A percentile compares a stretch with the other conserved stretches of the same genome.
These are phyloP conservation scores for Pulveroboletus sp. DNA, from an alignment of 768 basidiomycete genomes.

Conservation along the genomic window DNA sequence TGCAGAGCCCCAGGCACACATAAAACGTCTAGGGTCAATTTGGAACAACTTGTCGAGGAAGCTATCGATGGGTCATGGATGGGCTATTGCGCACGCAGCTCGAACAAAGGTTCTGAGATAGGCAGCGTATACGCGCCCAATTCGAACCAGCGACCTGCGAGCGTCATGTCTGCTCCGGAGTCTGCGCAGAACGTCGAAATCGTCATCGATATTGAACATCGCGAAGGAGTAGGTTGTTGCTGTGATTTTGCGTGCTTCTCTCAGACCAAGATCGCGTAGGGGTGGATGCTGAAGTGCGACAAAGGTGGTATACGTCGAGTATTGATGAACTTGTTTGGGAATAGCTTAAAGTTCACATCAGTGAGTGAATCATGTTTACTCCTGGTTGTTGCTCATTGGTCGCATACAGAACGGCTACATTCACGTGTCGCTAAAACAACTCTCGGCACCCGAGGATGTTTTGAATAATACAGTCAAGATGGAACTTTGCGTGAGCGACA, in stretches of 20 bases:
- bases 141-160: constrained; percentile 41
- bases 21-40: constrained; percentile 49
- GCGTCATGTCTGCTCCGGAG: constrained; percentile 34
- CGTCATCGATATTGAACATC: constrained; percentile 78
- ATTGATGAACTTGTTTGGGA: constrained; percentile 93
- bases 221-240: constrained; percentile 50
- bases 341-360: constrained; percentile 88
- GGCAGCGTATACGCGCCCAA: constrained; percentile 89
- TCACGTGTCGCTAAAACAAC: constrained; percentile 75
- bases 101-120: constrained; percentile 71
- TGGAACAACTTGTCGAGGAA: constrained; percentile 81
- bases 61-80: constrained; percentile 95
- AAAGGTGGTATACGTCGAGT: constrained; percentile 89
- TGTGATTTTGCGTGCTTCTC: not conserved
- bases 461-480: constrained; percentile 62
- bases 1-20: not conserved
- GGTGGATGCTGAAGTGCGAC: constrained; percentile 85
- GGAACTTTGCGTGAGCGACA: constrained; percentile 82
- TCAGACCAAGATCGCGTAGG: constrained; percentile 41
- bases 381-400: not conserved
- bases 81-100: constrained; percentile 78
- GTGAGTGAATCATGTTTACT: constrained; percentile 38
- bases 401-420: constrained; percentile 73
- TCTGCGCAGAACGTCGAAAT: constrained; percentile 67
- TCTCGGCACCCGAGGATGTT: constrained; percentile 53